phyloP scores from a whole-genome alignment of 1,139 yeast genomes.

The Yamadazyma triangularis region DNA sequence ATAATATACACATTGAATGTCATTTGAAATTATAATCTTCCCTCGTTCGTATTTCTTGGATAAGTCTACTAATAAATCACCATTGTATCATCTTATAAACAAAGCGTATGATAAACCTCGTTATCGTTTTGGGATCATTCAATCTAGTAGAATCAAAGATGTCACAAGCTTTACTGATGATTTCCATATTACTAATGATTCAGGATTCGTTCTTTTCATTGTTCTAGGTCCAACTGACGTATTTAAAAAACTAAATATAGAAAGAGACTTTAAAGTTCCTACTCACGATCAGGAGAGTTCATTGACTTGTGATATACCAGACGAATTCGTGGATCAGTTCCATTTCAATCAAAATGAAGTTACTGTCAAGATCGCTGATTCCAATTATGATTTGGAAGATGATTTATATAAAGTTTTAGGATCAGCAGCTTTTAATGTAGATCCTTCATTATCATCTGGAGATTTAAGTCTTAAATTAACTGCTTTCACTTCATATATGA shows the following conservation, averaged over 20 bases:
- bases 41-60: background rate
- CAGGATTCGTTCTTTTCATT: slow-evolving; percentile 19
- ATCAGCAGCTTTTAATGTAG: slow-evolving; percentile 33
- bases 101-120: slow-evolving; percentile 47
- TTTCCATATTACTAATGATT: slow-evolving; percentile 17
- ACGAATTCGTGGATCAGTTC: slow-evolving; percentile 5
- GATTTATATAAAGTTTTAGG: slow-evolving; percentile 31
- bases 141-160: slow-evolving; percentile 37
- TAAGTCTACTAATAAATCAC: background rate
- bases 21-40: slow-evolving; percentile 1
- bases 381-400: slow-evolving; percentile 16
- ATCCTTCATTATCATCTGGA: background rate
- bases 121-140: slow-evolving; percentile 38
- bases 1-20: no score
- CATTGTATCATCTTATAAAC: slow-evolving; percentile 24
- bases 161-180: slow-evolving; percentile 21
- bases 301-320: slow-evolving; percentile 28
- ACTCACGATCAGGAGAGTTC: slow-evolving; percentile 16
- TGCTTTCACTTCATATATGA: slow-evolving; percentile 48
- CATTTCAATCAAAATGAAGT: slow-evolving; percentile 9
- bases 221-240: slow-evolving; percentile 23
- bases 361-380: slow-evolving; percentile 14
- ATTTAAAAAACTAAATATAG: background rate
- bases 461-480: slow-evolving; percentile 37
- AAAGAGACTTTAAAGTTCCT: slow-evolving; percentile 18